Evolutionary conservation across 495 filamentous ascomycete species (phyloP).

Genomic region (Penicillium bovifimosum): DNA sequence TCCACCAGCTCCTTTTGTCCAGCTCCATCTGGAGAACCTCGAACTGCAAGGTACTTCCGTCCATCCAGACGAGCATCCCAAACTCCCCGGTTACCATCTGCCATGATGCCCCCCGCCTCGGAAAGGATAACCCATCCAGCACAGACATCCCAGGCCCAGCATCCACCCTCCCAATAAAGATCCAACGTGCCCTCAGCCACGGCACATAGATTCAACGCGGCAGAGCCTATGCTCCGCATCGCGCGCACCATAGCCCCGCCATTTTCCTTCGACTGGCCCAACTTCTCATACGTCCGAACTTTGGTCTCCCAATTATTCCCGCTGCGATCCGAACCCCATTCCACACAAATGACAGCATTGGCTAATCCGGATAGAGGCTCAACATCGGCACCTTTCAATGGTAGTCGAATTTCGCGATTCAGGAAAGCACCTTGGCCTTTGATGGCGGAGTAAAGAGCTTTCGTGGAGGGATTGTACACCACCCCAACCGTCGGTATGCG

Average conservation of each 20-base stretch:
- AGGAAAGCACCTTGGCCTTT: constrained; percentile 63
- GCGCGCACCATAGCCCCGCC: constrained; percentile 84
- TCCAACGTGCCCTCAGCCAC: constrained; percentile 76
- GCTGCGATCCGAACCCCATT: constrained; percentile 72
- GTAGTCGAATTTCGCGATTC: constrained; percentile 47
- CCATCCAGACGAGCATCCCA: constrained; percentile 74
- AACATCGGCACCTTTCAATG: constrained; percentile 41
- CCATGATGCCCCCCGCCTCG: constrained; percentile 81
- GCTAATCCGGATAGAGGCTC: constrained; percentile 54
- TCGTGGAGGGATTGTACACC: constrained; percentile 76
- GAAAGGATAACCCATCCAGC: constrained; percentile 84
- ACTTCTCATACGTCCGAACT: constrained; percentile 57
- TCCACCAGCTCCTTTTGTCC: constrained; percentile 73
- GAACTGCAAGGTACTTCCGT: constrained; percentile 71
- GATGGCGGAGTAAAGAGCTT: constrained; percentile 65
- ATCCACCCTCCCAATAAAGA: constrained; percentile 89
- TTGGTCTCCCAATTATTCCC: constrained; percentile 77
- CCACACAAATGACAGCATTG: constrained; percentile 61
- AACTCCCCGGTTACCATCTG: constrained; percentile 67
- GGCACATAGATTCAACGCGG: constrained; percentile 79
- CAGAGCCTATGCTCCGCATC: constrained; percentile 67
- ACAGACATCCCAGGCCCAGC: constrained; percentile 92
- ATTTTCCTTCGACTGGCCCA: constrained; percentile 55
- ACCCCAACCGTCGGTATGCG: constrained; percentile 66
- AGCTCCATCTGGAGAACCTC: constrained; percentile 48